These are phyloP conservation scores for Ophiognomonia clavigignenti-juglandacearum DNA, from an alignment of 2,329 filamentous ascomycete species.

Conservation along the genomic window DNA sequence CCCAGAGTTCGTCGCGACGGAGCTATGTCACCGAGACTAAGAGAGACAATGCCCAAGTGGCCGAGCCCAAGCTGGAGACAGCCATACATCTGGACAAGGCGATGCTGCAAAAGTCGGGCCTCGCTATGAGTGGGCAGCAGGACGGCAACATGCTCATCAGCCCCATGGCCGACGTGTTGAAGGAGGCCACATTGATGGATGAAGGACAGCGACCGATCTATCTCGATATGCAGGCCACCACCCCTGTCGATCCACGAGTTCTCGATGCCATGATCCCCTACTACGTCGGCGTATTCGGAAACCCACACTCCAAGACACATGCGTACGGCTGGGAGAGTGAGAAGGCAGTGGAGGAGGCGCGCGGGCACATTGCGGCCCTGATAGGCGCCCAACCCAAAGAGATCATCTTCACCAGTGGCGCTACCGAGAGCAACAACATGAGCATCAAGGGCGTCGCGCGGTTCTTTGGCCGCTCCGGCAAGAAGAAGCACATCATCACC, in stretches of 20 bases:
- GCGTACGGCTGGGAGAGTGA: constrained; percentile 99
- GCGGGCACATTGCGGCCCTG: constrained; percentile 75
- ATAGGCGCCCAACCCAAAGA: constrained; percentile 96
- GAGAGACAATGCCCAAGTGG: constrained; percentile 74
- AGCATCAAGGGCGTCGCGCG: constrained; percentile 96
- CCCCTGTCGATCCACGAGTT: constrained; percentile 88
- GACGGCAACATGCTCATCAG: constrained; percentile 68
- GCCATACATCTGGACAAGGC: constrained; percentile 84
- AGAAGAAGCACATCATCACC: constrained; percentile 98
- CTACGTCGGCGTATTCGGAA: constrained; percentile 90
- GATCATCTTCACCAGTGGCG: constrained; percentile 97
- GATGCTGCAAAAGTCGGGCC: constrained; percentile 65
- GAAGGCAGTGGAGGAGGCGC: constrained; percentile 83
- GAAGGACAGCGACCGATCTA: constrained; percentile 93
- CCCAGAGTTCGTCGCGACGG: constrained; percentile 35
- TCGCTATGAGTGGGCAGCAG: constrained; percentile 44
- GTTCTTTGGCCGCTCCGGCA: constrained; percentile 87
- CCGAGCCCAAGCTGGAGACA: constrained; percentile 75
- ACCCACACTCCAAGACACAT: constrained; percentile 95
- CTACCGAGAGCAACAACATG: constrained; percentile 99
- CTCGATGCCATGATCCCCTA: constrained; percentile 96
- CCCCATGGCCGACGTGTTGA: constrained; percentile 82
- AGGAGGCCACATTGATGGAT: constrained; percentile 89
- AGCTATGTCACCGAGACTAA: constrained; percentile 82
- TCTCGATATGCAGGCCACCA: constrained; percentile 97